phyloP scores from a whole-genome alignment of 495 filamentous ascomycete genomes.

The Penicillium alfredii region DNA sequence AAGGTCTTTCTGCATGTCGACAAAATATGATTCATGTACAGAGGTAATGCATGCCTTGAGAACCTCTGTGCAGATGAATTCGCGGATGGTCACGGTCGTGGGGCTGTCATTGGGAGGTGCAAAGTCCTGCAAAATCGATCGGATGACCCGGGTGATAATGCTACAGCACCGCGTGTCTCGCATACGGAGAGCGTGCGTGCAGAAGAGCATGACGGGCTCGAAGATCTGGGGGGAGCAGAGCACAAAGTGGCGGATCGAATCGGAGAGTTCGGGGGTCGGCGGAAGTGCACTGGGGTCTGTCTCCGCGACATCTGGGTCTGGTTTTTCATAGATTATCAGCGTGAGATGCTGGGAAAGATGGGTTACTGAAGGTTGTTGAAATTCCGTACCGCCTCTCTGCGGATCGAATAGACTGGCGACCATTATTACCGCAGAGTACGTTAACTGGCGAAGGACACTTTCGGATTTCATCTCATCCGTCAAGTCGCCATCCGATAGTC shows the following conservation, averaged over 20 bases:
- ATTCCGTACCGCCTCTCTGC: conserved; percentile 43
- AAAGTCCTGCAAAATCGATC: conserved; percentile 79
- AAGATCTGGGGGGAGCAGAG: conserved; percentile 71
- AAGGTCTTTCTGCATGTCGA: conserved; percentile 91
- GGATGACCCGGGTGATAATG: conserved; percentile 75
- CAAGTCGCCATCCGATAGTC: conserved; percentile 61
- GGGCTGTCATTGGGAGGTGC: conserved; percentile 42
- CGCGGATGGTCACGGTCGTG: conserved; percentile 67
- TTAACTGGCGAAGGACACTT: conserved; percentile 90
- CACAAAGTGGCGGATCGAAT: conserved; percentile 70
- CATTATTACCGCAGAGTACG: conserved; percentile 84
- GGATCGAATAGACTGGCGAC: conserved; percentile 83
- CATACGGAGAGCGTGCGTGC: conserved; percentile 83
- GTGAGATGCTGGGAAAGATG: not conserved
- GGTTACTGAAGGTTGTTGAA: not conserved
- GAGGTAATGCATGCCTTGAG: conserved; percentile 78
- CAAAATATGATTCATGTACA: conserved; percentile 91
- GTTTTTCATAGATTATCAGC: conserved; percentile 9
- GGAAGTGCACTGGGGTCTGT: conserved; percentile 38
- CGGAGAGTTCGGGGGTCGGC: conserved; percentile 28
- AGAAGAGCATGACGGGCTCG: conserved; percentile 84
- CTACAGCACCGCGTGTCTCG: conserved; percentile 84
- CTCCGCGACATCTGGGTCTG: conserved; percentile 38
- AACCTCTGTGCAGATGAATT: conserved; percentile 83
- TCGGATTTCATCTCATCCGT: conserved; percentile 97